A percentile compares a stretch with the other conserved stretches of the same genome.
Evolutionary conservation across 108 stramenopile genomes (phyloP).

Genomic region (Schizochytrium sp.): DNA sequence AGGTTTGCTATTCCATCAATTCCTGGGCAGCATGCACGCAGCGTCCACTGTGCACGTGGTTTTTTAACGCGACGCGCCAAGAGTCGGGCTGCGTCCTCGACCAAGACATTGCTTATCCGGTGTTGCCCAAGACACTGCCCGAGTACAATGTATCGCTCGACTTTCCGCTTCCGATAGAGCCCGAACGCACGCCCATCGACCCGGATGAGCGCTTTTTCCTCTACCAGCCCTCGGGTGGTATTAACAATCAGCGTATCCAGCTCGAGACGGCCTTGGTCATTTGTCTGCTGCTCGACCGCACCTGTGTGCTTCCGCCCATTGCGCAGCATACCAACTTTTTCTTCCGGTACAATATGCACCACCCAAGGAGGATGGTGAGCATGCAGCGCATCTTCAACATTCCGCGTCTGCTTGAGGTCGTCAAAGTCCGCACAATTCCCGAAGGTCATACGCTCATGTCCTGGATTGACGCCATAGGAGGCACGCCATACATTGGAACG

Average conservation of each 20-base stretch:
- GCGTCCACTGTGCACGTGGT: background rate
- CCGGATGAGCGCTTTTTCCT: background rate
- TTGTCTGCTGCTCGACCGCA: background rate
- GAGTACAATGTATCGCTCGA: background rate
- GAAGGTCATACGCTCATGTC: background rate
- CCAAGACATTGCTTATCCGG: background rate
- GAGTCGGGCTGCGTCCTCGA: background rate
- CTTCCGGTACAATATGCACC: slow-evolving; percentile 6
- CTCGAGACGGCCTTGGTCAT: background rate
- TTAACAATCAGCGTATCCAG: slow-evolving; percentile 8
- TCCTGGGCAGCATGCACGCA: background rate
- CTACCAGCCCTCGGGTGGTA: background rate
- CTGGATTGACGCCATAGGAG: background rate
- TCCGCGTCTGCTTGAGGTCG: background rate
- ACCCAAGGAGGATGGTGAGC: background rate
- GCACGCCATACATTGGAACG: background rate
- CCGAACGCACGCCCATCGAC: too few species aligned
- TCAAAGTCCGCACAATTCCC: background rate
- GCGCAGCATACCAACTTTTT: background rate
- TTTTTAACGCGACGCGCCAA: background rate
- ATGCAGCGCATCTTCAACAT: slow-evolving; percentile 17
- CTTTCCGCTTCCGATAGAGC: background rate
- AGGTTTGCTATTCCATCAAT: background rate
- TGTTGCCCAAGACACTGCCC: background rate
- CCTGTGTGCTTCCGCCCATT: background rate